Evolutionary conservation across 2,329 filamentous ascomycete genomes (phyloP).

Genomic region (Orbilia blumenaviensis): DNA sequence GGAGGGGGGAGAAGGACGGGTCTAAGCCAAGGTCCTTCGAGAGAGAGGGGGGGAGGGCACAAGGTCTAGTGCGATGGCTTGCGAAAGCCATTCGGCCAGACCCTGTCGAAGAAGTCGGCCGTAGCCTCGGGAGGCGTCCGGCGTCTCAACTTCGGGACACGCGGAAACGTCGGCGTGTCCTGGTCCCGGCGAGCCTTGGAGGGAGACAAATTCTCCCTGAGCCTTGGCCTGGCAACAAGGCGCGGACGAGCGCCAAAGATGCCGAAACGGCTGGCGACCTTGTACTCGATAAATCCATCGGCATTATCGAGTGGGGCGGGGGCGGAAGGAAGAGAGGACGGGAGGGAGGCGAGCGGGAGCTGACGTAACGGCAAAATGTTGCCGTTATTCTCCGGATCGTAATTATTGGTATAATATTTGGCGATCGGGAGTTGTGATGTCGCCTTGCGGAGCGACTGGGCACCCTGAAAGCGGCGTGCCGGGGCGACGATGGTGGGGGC

Average conservation of each 20-base stretch:
- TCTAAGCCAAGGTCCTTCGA: too few species aligned
- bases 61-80: not conserved
- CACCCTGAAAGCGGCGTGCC: not conserved
- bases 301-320: not conserved
- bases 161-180: not conserved
- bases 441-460: slow-evolving; percentile 21
- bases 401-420: slow-evolving; percentile 36
- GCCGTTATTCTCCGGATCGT: slow-evolving; percentile 4
- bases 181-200: not conserved
- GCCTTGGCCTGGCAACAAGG: not conserved
- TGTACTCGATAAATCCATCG: not conserved
- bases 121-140: slow-evolving; percentile 14
- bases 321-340: not conserved
- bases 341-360: not conserved
- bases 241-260: not conserved
- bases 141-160: slow-evolving; percentile 5
- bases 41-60: not conserved
- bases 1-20: not conserved
- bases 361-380: not conserved
- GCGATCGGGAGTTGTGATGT: slow-evolving; percentile 27
- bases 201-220: not conserved
- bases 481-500: not conserved
- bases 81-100: not conserved
- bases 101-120: not conserved
- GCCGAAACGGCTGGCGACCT: not conserved